A percentile compares a stretch with the other conserved stretches of the same genome.
phyloP scores from a whole-genome alignment of 2,329 filamentous ascomycete species.

The Colletotrichum sp. region DNA sequence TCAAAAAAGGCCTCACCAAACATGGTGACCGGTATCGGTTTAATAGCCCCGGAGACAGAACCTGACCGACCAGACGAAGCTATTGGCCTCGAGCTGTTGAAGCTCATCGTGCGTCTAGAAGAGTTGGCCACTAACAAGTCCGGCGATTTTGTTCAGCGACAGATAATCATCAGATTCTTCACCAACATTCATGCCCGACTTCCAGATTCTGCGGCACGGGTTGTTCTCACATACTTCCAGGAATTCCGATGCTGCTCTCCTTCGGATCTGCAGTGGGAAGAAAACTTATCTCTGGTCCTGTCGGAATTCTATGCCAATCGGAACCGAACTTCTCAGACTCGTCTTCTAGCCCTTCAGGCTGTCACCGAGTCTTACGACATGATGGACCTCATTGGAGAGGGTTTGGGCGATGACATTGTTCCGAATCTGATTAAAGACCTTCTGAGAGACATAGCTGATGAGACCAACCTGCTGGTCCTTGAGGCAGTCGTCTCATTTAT shows the following conservation, averaged over 20 bases:
- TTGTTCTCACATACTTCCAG: constrained; percentile 71
- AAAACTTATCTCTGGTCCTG: constrained; percentile 65
- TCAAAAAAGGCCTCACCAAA: constrained; percentile 35
- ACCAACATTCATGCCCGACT: constrained; percentile 65
- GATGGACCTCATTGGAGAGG: constrained; percentile 58
- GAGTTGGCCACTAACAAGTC: constrained; percentile 49
- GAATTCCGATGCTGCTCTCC: constrained; percentile 76
- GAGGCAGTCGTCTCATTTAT: constrained; percentile 69
- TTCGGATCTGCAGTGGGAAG: constrained; percentile 71
- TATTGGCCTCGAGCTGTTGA: constrained; percentile 47
- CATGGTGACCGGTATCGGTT: constrained; percentile 8
- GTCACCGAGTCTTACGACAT: constrained; percentile 66
- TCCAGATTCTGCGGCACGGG: constrained; percentile 66
- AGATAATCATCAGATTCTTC: constrained; percentile 72
- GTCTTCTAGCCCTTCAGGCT: constrained; percentile 65
- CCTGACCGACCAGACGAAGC: constrained; percentile 38
- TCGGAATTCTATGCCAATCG: constrained; percentile 68
- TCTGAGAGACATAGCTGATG: constrained; percentile 64
- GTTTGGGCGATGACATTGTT: constrained; percentile 63
- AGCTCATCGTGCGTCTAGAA: constrained; percentile 56
- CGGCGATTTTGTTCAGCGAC: constrained; percentile 65
- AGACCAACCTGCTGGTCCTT: constrained; percentile 69
- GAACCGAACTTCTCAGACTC: constrained; percentile 64
- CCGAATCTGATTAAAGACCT: constrained; percentile 65
- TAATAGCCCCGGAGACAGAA: constrained; percentile 29